Percentiles rank a stretch among this genome's conserved stretches.
Conservation (phyloP, 176 grass and related monocot species). For the maize (Zea mays) region DNA sequence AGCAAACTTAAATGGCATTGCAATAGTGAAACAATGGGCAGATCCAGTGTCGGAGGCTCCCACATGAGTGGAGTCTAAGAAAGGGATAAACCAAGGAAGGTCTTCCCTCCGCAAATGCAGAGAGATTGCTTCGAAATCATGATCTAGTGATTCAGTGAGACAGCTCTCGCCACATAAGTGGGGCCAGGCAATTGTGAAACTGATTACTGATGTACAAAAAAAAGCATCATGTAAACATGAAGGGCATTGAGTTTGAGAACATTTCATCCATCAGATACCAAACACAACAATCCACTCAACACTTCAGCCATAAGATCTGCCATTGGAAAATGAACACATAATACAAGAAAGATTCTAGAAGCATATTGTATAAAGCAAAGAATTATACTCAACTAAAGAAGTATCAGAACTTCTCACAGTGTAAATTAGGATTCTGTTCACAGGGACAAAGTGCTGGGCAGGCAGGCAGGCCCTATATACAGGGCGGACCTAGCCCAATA, state of each 20-base stretch:
- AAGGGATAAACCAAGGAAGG: no score
- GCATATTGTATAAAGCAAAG: not conserved
- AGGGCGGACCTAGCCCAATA: no score
- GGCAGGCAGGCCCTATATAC: no score
- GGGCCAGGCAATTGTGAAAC: no score
- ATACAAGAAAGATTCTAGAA: not conserved
- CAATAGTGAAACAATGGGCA: not conserved
- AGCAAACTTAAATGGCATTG: not conserved
- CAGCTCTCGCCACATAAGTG: no score
- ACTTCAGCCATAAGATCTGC: not conserved
- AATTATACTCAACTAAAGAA: not conserved
- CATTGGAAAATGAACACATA: not conserved
- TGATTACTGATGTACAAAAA: not conserved
- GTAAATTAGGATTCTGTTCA: not conserved
- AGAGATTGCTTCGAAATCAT: no score
- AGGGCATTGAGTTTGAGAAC: not conserved
- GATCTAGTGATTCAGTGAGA: no score
- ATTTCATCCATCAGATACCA: not conserved
- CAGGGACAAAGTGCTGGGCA: not conserved
- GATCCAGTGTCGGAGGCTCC: no score
- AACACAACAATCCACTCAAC: slow-evolving; percentile 16
- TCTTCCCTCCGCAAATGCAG: no score
- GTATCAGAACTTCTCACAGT: not conserved
- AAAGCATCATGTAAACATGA: not conserved
- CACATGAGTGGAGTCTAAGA: no score